A percentile compares a stretch with the other conserved stretches of the same genome.
Conservation (phyloP, 345 rosid genomes). For the Heritiera littoralis region DNA sequence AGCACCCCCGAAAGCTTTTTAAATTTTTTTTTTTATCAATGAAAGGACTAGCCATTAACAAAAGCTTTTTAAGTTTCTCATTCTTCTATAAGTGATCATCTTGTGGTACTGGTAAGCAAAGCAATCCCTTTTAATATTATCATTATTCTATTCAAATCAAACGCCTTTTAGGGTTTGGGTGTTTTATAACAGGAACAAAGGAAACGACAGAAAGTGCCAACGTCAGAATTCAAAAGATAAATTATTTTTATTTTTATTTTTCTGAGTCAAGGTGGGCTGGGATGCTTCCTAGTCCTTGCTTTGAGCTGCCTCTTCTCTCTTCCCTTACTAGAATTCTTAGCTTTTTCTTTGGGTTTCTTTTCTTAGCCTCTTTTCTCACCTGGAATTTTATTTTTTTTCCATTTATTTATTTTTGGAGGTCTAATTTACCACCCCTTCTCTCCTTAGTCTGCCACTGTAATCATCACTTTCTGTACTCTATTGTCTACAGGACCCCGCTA, state of each 20-base stretch:
- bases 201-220: constrained; percentile 50
- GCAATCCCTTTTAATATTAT: constrained; percentile 34
- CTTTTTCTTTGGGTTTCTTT: constrained; percentile 34
- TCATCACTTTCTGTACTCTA: constrained; percentile 56
- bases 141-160: constrained; percentile 46
- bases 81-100: constrained; percentile 8
- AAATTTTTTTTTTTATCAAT: too few relatives aligned
- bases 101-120: constrained; percentile 9
- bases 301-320: constrained; percentile 14
- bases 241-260: constrained; percentile 12
- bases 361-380: constrained; percentile 24
- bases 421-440: constrained; percentile 24
- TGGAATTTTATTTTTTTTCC: constrained; percentile 10
- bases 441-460: constrained; percentile 57
- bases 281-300: constrained; percentile 31
- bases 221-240: constrained; percentile 37
- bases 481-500: constrained; percentile 29
- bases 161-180: constrained; percentile 61
- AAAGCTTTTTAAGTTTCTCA: constrained; percentile 31
- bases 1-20: constrained; percentile 17
- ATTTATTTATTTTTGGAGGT: constrained; percentile 16
- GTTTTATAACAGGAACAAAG: constrained; percentile 52
- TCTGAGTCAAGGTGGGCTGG: constrained; percentile 33
- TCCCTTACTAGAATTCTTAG: constrained; percentile 27
- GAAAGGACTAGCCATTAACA: too few relatives aligned